phyloP scores from a whole-genome alignment of 805 yeast species.

The Monosporozyma unispora region DNA sequence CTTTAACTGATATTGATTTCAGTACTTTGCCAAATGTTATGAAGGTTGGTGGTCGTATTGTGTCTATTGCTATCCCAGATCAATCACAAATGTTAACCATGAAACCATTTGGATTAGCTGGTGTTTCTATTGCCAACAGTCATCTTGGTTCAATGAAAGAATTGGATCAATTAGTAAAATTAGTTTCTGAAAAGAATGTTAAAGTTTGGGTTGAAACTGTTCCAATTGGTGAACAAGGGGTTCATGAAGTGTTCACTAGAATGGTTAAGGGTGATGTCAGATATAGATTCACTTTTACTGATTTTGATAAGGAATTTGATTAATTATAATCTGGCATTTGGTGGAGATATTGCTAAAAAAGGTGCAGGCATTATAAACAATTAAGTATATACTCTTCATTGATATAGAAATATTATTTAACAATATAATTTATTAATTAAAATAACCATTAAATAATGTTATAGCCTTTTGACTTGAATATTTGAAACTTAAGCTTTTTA shows the following conservation, averaged over 20 bases:
- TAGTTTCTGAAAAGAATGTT: conserved; percentile 40
- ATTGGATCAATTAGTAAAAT: conserved; percentile 38
- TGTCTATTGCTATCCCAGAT: conserved; percentile 21
- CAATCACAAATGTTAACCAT: conserved; percentile 8
- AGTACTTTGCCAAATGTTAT: conserved; percentile 25
- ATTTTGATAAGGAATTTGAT: conserved; percentile 34
- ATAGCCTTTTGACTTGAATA: too few species aligned
- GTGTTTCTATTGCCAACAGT: conserved; percentile 28
- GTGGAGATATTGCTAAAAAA: too few species aligned
- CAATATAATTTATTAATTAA: too few species aligned
- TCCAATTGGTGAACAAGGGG: conserved; percentile 38
- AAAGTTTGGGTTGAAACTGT: conserved; percentile 46
- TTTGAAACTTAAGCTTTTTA: too few species aligned
- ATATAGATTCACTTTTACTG: conserved; percentile 45
- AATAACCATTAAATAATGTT: too few species aligned
- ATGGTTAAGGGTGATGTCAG: conserved; percentile 43
- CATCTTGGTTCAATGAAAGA: conserved; percentile 39
- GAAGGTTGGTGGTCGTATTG: conserved; percentile 31
- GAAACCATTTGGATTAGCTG: conserved; percentile 13
- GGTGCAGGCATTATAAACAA: too few species aligned
- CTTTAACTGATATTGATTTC: conserved; percentile 34
- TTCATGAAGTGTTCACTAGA: conserved; percentile 38
- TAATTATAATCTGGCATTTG: too few species aligned
- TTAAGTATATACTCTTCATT: not conserved
- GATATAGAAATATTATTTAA: too few species aligned